Conservation (phyloP, 2,329 filamentous ascomycete species). For the Pyricularia grisea region DNA sequence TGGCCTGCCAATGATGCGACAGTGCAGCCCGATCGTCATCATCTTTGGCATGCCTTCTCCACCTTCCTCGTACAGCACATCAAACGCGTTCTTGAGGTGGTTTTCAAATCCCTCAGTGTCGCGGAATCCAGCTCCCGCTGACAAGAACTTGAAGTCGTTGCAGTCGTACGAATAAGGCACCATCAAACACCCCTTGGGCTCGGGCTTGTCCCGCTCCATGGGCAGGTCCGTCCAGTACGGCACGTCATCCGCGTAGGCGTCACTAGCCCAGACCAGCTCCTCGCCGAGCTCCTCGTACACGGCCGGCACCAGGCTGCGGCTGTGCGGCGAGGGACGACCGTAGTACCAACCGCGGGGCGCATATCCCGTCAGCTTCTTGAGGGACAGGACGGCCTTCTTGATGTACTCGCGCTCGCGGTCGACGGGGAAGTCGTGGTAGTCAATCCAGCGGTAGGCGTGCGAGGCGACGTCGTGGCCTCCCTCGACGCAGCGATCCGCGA, state of each 20-base stretch:
- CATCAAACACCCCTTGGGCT: conserved; percentile 11
- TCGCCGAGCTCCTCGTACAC: conserved; percentile 8
- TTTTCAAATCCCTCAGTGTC: conserved; percentile 25
- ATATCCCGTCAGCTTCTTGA: conserved; percentile 9
- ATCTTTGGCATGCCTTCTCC: conserved; percentile 39
- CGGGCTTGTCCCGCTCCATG: conserved; percentile 5
- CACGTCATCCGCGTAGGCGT: conserved; percentile 13
- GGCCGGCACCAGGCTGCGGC: conserved; percentile 9
- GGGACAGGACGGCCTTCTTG: conserved; percentile 5
- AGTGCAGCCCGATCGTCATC: conserved; percentile 48
- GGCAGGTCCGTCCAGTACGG: conserved; percentile 13
- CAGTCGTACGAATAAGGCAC: conserved; percentile 13
- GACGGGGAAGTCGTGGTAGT: conserved; percentile 8
- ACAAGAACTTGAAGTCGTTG: conserved; percentile 19
- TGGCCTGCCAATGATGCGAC: conserved; percentile 40
- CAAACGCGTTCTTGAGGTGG: conserved; percentile 41
- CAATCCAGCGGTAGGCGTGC: conserved; percentile 10
- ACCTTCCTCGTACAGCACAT: conserved; percentile 43
- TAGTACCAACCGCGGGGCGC: conserved; percentile 13
- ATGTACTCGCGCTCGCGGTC: conserved; percentile 9
- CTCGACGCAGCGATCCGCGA: conserved; percentile 8
- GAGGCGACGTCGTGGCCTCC: conserved; percentile 11
- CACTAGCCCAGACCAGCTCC: conserved; percentile 9
- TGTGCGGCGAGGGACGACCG: conserved; percentile 9
- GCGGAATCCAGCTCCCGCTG: conserved; percentile 20